Evolutionary conservation across 148 eudicot genomes (phyloP).

Genomic region (Cornus florida): DNA sequence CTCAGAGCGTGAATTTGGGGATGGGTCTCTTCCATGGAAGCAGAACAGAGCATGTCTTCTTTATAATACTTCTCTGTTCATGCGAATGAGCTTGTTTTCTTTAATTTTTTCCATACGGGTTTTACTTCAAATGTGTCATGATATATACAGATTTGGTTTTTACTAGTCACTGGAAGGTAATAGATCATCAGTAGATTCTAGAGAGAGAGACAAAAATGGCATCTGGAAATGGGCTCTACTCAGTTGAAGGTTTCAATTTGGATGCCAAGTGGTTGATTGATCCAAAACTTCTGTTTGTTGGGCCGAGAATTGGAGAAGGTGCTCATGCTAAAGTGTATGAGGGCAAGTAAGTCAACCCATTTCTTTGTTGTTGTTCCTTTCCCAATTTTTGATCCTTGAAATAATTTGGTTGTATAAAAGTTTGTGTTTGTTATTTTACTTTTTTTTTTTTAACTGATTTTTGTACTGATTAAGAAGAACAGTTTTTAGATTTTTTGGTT

Average conservation of each 20-base stretch:
- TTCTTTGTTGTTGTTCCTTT: not conserved
- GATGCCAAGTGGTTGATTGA: slow-evolving; percentile 67
- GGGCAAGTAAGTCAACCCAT: slow-evolving; percentile 58
- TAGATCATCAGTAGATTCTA: not conserved
- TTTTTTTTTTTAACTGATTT: not conserved
- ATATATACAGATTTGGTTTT: not conserved
- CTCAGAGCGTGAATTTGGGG: not conserved
- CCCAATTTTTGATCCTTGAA: not conserved
- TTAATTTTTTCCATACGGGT: not conserved
- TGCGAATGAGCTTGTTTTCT: not conserved
- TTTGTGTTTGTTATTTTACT: not conserved
- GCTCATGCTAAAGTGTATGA: slow-evolving; percentile 74
- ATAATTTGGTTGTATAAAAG: not conserved
- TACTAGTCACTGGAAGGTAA: not conserved
- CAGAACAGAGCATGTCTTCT: slow-evolving; percentile 1
- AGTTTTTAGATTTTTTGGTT: not conserved
- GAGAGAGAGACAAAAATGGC: slow-evolving; percentile 30
- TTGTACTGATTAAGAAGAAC: not conserved
- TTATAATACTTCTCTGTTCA: not conserved
- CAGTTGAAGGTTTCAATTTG: slow-evolving; percentile 44
- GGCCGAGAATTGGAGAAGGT: slow-evolving; percentile 72
- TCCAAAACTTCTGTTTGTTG: slow-evolving; percentile 65
- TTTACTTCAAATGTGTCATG: not conserved
- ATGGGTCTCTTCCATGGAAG: not conserved
- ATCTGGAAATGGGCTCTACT: slow-evolving; percentile 47